These are phyloP conservation scores for Aspergillus calidoustus DNA, from an alignment of 2,329 filamentous ascomycete genomes.

Conservation along the genomic window DNA sequence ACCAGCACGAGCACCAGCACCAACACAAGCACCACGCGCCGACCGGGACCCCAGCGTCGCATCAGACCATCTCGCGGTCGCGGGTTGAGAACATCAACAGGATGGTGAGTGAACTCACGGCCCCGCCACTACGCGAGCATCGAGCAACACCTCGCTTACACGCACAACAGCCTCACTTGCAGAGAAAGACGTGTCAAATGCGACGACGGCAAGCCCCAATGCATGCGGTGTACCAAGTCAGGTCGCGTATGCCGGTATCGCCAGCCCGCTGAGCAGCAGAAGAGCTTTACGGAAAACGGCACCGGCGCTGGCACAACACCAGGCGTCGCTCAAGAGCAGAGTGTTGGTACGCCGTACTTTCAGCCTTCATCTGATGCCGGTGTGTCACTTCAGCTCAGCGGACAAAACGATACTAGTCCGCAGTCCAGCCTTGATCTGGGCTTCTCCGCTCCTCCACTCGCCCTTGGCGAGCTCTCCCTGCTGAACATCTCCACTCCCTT, in stretches of 20 bases:
- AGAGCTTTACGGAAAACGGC: background rate
- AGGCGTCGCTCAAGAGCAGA: background rate
- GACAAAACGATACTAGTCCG: background rate
- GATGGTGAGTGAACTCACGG: constrained; percentile 14
- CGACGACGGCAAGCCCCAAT: constrained; percentile 21
- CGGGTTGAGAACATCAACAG: constrained; percentile 23
- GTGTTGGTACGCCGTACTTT: background rate
- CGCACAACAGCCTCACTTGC: constrained; percentile 22
- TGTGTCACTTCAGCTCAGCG: background rate
- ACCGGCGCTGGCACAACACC: background rate
- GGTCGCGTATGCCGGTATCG: constrained; percentile 21
- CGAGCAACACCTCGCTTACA: constrained; percentile 9
- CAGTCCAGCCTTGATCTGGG: constrained; percentile 11
- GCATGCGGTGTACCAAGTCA: constrained; percentile 18
- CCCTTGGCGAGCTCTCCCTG: constrained; percentile 17
- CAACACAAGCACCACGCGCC: constrained; percentile 10
- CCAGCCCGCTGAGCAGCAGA: background rate
- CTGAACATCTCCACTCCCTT: constrained; percentile 18
- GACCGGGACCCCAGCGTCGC: constrained; percentile 3
- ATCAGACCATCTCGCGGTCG: constrained; percentile 22
- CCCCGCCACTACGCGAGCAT: constrained; percentile 6
- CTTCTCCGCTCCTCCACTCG: constrained; percentile 4
- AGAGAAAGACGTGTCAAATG: constrained; percentile 26
- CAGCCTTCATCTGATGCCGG: background rate
- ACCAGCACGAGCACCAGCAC: background rate